Evolutionary conservation across 2,329 filamentous ascomycete genomes (phyloP), one percentile per base, ranked within the genome.

Genomic region (Diaporthe humulicola): DNA sequence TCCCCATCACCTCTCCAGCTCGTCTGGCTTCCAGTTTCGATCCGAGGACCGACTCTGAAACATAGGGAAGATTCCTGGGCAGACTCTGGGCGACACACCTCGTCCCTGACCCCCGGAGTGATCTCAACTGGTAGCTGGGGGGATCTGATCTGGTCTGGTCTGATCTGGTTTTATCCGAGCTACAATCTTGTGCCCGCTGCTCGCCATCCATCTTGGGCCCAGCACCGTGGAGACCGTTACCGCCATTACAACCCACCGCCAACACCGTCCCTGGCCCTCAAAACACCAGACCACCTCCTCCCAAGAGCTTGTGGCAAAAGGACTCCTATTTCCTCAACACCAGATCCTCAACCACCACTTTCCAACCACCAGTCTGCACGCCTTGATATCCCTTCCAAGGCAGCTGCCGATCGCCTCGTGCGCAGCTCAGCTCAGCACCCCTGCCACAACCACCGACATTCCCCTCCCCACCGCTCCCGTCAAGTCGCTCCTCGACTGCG

Each of bases 221-320:
- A 28, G 64, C 45, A 54, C 30, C 64, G 64, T 69, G 45, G 64
- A 38, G 45, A 69, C 64, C 64, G 64, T 69, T 69, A 69, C 64
- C 64, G 48, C 64, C 33, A 69, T 69, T 69, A 69, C 64, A 69
- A 54, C 64, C 64, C 64, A 69, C 64, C 45, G 64, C 64, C 45
- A 54, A 38, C 48, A 54, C 2, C 48, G 17, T 52, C 22, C 64
- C 64, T 19, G 64, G 33, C 17, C 64, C 48, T 52, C 48, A 40
- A 54, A 69, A 40, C 48, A 69, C 64, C 48, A 69, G 12, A 54
- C 36, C 64, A 40, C 64, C 40, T 54, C 64, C 15, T 36, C 33
- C 64, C 19, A 38, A 38, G 30, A 38, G 1, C 33, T 67, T 48
- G 61, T 67, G 61, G 61, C 61, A 67, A 67, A 67, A 48, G 36